Percentiles rank a stretch among this genome's conserved stretches.
These are phyloP conservation scores for Effrenium voratum DNA, from an alignment of 73 alveolate genomes.

Conservation along the genomic window DNA sequence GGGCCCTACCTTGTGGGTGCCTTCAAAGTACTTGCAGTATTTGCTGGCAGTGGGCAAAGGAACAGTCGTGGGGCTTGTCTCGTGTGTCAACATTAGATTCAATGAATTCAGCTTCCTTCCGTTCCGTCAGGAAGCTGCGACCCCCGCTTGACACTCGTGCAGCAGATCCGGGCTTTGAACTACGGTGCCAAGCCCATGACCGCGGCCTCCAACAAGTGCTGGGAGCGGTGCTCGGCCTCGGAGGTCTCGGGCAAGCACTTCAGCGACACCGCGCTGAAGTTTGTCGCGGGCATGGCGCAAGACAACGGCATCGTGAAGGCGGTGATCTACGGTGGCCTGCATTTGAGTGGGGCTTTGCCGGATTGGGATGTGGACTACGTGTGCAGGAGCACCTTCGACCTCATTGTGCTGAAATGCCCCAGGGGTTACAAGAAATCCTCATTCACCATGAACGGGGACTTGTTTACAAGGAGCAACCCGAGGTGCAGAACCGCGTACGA, in stretches of 20 bases:
- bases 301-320: neutral
- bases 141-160: neutral
- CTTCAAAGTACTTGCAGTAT: no score
- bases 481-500: neutral
- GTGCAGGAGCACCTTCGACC: neutral
- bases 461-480: conserved; percentile 3
- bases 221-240: neutral
- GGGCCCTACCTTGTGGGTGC: no score
- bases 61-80: no score
- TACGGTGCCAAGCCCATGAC: conserved; percentile 6
- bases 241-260: neutral
- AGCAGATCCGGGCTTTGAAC: neutral
- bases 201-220: neutral
- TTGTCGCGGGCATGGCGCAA: neutral
- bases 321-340: neutral
- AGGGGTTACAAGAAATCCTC: neutral
- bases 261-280: neutral
- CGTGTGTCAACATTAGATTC: no score
- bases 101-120: no score
- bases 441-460: neutral
- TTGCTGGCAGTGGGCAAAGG: no score
- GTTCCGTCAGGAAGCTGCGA: neutral
- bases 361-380: neutral
- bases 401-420: neutral
- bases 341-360: neutral